A percentile compares a stretch with the other conserved stretches of the same genome.
Conservation (phyloP, 345 rosid genomes). For the Salix suchowensis region DNA sequence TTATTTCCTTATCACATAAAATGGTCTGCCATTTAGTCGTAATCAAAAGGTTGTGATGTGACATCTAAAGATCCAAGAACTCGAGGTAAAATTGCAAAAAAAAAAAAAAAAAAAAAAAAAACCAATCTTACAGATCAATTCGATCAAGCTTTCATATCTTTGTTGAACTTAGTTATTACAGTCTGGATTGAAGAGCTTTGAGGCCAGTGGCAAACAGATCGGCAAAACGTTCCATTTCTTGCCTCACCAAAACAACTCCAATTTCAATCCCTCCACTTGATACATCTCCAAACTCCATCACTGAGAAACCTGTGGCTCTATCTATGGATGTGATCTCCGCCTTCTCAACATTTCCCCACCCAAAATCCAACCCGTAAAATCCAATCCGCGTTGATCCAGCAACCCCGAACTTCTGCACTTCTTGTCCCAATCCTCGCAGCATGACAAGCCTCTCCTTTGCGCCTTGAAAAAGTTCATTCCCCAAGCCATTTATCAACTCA, state of each 20-base stretch:
- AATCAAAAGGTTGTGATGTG: no score
- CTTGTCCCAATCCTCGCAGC: not conserved
- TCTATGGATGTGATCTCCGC: not conserved
- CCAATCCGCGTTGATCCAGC: not conserved
- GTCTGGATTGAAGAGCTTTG: no score
- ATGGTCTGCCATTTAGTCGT: no score
- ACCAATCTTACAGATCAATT: no score
- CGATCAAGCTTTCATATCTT: no score
- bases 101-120: rapidly evolving
- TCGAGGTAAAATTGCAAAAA: no score
- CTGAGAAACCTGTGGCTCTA: not conserved
- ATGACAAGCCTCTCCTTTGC: not conserved
- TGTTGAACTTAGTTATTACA: no score
- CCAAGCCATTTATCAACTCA: not conserved
- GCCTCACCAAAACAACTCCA: not conserved
- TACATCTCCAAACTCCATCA: not conserved
- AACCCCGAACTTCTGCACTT: not conserved
- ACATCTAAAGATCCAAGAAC: no score
- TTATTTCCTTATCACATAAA: no score
- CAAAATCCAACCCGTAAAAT: not conserved
- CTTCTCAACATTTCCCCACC: not conserved
- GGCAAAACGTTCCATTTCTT: not conserved
- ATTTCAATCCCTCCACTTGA: not conserved
- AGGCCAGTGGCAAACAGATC: not conserved
- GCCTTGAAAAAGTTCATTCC: not conserved